phyloP scores from a whole-genome alignment of 768 basidiomycete genomes.

The Termitomyces heimii region DNA sequence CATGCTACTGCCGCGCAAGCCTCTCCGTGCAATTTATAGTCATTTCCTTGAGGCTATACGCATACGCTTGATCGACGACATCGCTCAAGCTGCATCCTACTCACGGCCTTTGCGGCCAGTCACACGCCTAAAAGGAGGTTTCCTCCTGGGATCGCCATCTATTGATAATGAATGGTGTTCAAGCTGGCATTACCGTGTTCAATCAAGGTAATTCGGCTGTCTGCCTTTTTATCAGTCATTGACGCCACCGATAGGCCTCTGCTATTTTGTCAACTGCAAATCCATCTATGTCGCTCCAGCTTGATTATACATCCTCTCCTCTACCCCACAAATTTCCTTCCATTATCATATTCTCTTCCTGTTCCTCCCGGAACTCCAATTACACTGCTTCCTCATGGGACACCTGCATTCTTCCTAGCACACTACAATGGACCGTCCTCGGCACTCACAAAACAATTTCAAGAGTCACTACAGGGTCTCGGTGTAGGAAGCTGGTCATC shows the following conservation, averaged over 20 bases:
- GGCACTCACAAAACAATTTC: slow-evolving; percentile 56
- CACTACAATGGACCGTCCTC: slow-evolving; percentile 64
- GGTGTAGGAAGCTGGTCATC: slow-evolving; percentile 30
- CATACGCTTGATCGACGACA: slow-evolving; percentile 43
- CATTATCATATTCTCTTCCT: slow-evolving; percentile 38
- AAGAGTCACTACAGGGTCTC: slow-evolving; percentile 54
- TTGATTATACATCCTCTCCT: slow-evolving; percentile 65
- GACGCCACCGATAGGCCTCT: slow-evolving; percentile 39
- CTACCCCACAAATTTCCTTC: slow-evolving; percentile 50
- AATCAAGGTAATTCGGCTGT: slow-evolving; percentile 32
- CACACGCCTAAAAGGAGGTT: slow-evolving; percentile 53
- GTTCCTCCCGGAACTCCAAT: slow-evolving; percentile 60
- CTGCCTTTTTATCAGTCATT: slow-evolving; percentile 5
- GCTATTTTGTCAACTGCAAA: slow-evolving; percentile 53
- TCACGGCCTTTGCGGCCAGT: slow-evolving; percentile 28
- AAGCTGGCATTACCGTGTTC: slow-evolving; percentile 56
- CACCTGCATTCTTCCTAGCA: slow-evolving; percentile 70
- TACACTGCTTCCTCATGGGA: slow-evolving; percentile 61
- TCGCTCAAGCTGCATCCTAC: slow-evolving; percentile 36
- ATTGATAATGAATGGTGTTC: slow-evolving; percentile 52
- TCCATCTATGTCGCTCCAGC: slow-evolving; percentile 35
- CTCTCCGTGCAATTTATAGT: slow-evolving; percentile 34
- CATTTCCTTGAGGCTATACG: slow-evolving; percentile 66
- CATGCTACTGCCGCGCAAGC: slow-evolving; percentile 33
- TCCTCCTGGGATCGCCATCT: slow-evolving; percentile 46